Base-by-base conservation (phyloP, 495 filamentous ascomycete genomes). In the Penicillium chermesinum region DNA sequence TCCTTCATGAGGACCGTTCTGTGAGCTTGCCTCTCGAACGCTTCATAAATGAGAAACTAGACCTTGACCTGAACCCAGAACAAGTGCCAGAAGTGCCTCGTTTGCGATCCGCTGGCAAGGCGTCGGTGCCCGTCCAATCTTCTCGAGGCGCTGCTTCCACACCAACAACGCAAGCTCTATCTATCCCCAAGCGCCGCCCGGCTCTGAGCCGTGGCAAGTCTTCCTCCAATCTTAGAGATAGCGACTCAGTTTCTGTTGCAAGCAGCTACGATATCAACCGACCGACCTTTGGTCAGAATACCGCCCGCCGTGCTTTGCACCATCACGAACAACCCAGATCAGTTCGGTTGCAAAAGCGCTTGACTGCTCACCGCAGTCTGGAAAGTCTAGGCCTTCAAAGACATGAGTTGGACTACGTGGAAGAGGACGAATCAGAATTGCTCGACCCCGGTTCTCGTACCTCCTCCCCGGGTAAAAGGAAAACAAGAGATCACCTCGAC, bases 401-500 rank as follows among this genome's bases (percentile, higher is more conserved):
- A 44, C 55, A 57, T 12, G 55, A 59, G 15, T 44, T 61, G 16
- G 52, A 66, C 1, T 61, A 53, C 25, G 60, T 63, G 1, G 57
- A 61, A 34, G 60, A 63, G 32, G 57, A 63, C 38, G 54, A 41
- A 37, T 53, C 57, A 0, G 55, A 56, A 9, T 21, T 48, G 13
- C 36, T 48, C 1, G 55, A 59, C 32, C 40, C 37, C 21, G 53
- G 44, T n/a, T 67, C 62, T 17, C 56, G 72, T 41, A 32, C 53
- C 56, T 76, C 60, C 30, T 59, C 65, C 38, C 62, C 57, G 22
- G 47, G 48, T 12, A 70, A 62, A 33, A 66, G 63, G 35, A 74
- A 74, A 57, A 61, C 62, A 7, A 81, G 85, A 33, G 83, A 86
- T 48, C 80, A 86, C 32, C 74, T 98, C 3, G 89, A 95, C 56